Evolutionary conservation across 805 yeast species (phyloP).

Genomic region (Candida jianshihensis): DNA sequence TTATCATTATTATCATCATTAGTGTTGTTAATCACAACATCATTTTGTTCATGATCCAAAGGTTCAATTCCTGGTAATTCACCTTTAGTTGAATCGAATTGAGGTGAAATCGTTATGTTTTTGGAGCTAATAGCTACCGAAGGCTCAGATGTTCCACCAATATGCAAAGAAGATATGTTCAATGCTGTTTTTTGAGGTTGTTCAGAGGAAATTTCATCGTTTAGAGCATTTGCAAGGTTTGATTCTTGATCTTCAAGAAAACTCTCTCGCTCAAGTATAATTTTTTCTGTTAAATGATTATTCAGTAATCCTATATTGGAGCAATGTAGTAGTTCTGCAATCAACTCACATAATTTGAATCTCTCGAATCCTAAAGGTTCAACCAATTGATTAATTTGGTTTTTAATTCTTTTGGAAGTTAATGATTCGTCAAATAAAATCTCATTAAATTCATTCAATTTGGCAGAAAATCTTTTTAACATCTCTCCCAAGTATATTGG

Average conservation of each 20-base stretch:
- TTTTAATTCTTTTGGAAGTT: constrained; percentile 25
- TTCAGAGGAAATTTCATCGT: constrained; percentile 17
- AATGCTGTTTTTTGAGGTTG: constrained; percentile 4
- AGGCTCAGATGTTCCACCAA: constrained; percentile 24
- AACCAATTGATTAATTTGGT: constrained; percentile 47
- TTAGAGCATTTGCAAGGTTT: constrained; percentile 20
- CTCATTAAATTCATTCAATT: constrained; percentile 47
- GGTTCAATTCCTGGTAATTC: constrained; percentile 9
- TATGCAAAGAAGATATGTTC: constrained; percentile 18
- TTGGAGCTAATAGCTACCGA: constrained; percentile 22
- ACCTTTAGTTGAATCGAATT: constrained; percentile 12
- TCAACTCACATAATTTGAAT: constrained; percentile 85
- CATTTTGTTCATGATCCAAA: neutral
- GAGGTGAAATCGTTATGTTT: constrained; percentile 21
- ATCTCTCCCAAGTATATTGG: constrained; percentile 85
- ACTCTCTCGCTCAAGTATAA: constrained; percentile 66
- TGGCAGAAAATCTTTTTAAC: constrained; percentile 63
- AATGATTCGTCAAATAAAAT: constrained; percentile 28
- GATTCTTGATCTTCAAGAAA: constrained; percentile 36
- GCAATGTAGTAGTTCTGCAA: constrained; percentile 92
- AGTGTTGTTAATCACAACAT: too few species aligned
- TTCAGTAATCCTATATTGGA: constrained; percentile 91
- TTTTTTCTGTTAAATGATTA: constrained; percentile 61
- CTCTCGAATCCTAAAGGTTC: constrained; percentile 90
- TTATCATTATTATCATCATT: neutral